Conservation (phyloP, 306 rosid species). For the Mimosa pudica region DNA sequence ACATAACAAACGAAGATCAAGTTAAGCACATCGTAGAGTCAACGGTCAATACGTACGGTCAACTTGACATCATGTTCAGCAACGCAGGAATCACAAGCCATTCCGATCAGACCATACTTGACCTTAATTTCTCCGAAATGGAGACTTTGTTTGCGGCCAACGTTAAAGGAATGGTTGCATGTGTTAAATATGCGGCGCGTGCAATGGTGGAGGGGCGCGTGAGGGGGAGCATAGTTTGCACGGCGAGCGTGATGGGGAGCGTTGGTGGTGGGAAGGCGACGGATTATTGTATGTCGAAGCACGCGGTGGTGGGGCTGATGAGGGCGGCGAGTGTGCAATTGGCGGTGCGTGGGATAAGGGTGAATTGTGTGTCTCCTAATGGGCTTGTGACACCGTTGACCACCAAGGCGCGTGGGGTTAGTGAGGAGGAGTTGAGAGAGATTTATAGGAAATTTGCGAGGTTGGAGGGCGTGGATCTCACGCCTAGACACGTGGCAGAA, state of each 20-base stretch:
- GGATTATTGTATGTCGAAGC: constrained; percentile 61
- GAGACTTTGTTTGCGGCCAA: constrained; percentile 49
- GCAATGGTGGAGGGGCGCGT: constrained; percentile 50
- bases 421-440: constrained; percentile 18
- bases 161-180: constrained; percentile 44
- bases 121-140: constrained; percentile 41
- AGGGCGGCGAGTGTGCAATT: constrained; percentile 49
- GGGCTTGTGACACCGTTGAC: constrained; percentile 43
- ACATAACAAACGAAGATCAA: constrained; percentile 54
- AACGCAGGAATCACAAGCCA: constrained; percentile 44
- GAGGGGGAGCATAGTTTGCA: constrained; percentile 63
- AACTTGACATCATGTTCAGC: constrained; percentile 65
- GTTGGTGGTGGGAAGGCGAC: background rate
- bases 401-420: background rate
- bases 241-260: constrained; percentile 44
- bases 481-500: constrained; percentile 44
- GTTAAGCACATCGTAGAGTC: constrained; percentile 43
- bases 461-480: constrained; percentile 50
- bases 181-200: constrained; percentile 64
- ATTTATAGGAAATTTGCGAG: background rate
- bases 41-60: constrained; percentile 41
- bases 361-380: constrained; percentile 61
- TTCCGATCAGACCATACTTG: constrained; percentile 38
- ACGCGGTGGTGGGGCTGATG: constrained; percentile 62
- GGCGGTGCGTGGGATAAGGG: constrained; percentile 50